Conservation (phyloP, 2,329 filamentous ascomycete species). For the Trichoderma koningiopsis region DNA sequence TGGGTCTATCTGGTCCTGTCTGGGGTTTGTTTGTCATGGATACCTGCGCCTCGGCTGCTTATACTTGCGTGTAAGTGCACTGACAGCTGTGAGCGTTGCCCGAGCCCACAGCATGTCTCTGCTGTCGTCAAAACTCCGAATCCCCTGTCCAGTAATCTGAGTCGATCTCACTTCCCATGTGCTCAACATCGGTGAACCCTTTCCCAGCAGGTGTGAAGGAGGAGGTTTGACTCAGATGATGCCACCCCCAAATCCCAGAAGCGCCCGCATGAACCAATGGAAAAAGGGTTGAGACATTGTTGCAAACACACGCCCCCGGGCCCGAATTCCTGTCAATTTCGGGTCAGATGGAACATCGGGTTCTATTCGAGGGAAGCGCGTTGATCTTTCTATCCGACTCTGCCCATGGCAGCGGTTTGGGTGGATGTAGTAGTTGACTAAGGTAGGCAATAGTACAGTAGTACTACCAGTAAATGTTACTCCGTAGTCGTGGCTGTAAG, state of each 20-base stretch:
- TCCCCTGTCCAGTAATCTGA: slow-evolving; percentile 27
- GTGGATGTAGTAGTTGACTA: too few relatives aligned
- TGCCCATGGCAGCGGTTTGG: background rate
- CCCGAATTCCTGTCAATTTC: slow-evolving; percentile 12
- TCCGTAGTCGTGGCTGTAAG: background rate
- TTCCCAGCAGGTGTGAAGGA: background rate
- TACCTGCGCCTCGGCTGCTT: background rate
- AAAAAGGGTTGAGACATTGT: background rate
- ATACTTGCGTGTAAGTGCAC: background rate
- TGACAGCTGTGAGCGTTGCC: background rate
- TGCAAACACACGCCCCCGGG: background rate
- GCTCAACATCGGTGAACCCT: slow-evolving; percentile 18
- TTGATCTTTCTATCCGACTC: background rate
- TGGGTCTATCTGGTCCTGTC: background rate
- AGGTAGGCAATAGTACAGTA: background rate
- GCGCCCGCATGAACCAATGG: background rate
- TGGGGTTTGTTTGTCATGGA: background rate
- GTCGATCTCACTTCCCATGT: slow-evolving; percentile 31
- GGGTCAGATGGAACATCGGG: background rate
- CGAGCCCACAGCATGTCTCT: background rate
- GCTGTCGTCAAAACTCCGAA: slow-evolving; percentile 7
- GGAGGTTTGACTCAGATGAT: background rate
- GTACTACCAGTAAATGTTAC: too few relatives aligned
- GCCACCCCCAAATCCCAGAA: slow-evolving; percentile 9
- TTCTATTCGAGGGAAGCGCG: background rate